Evolutionary conservation across 805 yeast genomes (phyloP).

Genomic region (Sugiyamaella mastotermitis): DNA sequence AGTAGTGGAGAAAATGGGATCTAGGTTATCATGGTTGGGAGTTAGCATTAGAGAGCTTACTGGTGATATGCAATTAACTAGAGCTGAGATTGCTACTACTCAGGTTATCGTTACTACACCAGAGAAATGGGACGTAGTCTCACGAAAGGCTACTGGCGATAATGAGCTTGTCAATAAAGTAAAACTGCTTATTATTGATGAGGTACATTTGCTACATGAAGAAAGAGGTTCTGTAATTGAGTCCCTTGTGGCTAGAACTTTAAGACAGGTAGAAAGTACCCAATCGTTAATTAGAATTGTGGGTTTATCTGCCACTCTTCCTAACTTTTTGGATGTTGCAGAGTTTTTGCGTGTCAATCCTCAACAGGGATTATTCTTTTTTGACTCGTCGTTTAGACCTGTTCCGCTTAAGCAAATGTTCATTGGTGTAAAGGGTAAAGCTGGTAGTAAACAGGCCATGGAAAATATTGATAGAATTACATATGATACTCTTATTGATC

Average conservation of each 20-base stretch:
- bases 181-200: constrained; percentile 84
- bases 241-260: constrained; percentile 87
- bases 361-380: constrained; percentile 86
- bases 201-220: constrained; percentile 93
- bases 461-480: constrained; percentile 71
- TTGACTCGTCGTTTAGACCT: constrained; percentile 90
- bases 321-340: constrained; percentile 88
- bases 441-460: constrained; percentile 62
- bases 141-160: constrained; percentile 88
- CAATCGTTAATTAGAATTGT: constrained; percentile 92
- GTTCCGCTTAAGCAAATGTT: constrained; percentile 87
- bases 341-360: constrained; percentile 86
- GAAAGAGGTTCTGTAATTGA: constrained; percentile 98
- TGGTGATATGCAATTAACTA: constrained; percentile 91
- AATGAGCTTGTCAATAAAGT: constrained; percentile 79
- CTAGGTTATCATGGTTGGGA: constrained; percentile 77
- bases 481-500: constrained; percentile 67
- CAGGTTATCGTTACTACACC: constrained; percentile 93
- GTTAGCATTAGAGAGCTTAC: constrained; percentile 82
- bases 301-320: constrained; percentile 90
- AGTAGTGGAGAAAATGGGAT: constrained; percentile 82
- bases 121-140: constrained; percentile 96
- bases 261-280: constrained; percentile 89
- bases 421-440: constrained; percentile 80
- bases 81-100: constrained; percentile 70